Evolutionary conservation across 345 rosid species (phyloP), one percentile per base, ranked within the genome.

Genomic region (Crucihimalaya himalaica): DNA sequence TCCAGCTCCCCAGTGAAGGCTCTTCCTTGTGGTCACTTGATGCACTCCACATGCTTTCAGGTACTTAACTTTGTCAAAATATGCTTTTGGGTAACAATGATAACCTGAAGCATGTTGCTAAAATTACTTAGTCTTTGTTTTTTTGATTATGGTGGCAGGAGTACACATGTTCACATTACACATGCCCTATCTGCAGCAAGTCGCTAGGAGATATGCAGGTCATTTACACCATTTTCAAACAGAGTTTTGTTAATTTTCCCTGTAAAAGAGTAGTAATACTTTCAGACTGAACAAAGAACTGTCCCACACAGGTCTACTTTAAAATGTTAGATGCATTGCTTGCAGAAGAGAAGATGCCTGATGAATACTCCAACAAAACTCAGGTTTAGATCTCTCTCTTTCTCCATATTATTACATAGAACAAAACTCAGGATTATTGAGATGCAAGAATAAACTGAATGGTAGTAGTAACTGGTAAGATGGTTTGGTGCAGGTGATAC

Each of bases 171-270:
- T 81, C 84, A 57, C 84, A 87, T 77, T 94, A 91, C 69, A 86
- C 86, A 64, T 94, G 97, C 77, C 98, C 98, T 46, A 84, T 94
- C 35, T 89, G 98, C 81, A 82, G 93, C 97, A 94, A 94, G 79
- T 91, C 98, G 7, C 87, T 94, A 47, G 98, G 97, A 61, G 91
- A 94, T 80, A 94, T 94, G 98, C 87, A 86, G 96, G 97, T 91
- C 35, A 78, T 85, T 79, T 80, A 47, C 28, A 60, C 68, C 64
- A 29, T 7, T 75, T 50, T 47, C 45, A 56, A 8, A 37, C 14
- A 37, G 5, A 47, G 20, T 43, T 8, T 21, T 46, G 31, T 52
- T 31, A 1, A 31, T 5, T 19, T 70, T 48, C 56, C 25, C 25
- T 1, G 2, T 29, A 31, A 5, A 32, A 20, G 3, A 42, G 42